Conservation (phyloP, 2,329 filamentous ascomycete genomes). For the Monosporascus sp. region DNA sequence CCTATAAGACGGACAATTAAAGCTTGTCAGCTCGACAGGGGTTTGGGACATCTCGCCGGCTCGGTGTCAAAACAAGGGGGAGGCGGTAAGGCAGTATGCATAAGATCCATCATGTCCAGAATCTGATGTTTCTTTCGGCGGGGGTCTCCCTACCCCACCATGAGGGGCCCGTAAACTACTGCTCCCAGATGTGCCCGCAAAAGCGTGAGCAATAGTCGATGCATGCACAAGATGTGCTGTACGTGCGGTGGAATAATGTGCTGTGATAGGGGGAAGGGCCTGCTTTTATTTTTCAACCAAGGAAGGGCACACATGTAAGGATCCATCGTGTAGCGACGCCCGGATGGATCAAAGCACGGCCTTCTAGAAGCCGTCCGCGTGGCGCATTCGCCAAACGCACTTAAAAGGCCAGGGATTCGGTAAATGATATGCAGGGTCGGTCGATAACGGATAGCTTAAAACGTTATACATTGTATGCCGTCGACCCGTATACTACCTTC, state of each 20-base stretch:
- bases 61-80: conserved; percentile 2
- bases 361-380: neutral
- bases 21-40: neutral
- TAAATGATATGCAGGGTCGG: neutral
- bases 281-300: neutral
- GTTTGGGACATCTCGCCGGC: too few species aligned
- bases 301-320: neutral
- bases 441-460: neutral
- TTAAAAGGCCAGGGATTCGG: neutral
- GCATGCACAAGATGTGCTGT: conserved; percentile 1
- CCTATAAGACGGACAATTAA: conserved; percentile 2
- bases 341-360: neutral
- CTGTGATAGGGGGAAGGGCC: conserved; percentile 8
- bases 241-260: conserved; percentile 12
- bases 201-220: conserved; percentile 8
- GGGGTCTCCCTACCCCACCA: neutral
- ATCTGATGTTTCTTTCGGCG: too few species aligned
- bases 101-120: neutral
- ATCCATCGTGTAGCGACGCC: neutral
- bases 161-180: neutral
- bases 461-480: neutral
- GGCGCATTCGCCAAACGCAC: neutral
- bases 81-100: conserved; percentile 10
- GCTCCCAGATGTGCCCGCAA: conserved; percentile 17
- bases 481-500: neutral